These are phyloP conservation scores for Mucor velutinosus DNA, from an alignment of 371 early-diverging fungal genomes.

Conservation along the genomic window DNA sequence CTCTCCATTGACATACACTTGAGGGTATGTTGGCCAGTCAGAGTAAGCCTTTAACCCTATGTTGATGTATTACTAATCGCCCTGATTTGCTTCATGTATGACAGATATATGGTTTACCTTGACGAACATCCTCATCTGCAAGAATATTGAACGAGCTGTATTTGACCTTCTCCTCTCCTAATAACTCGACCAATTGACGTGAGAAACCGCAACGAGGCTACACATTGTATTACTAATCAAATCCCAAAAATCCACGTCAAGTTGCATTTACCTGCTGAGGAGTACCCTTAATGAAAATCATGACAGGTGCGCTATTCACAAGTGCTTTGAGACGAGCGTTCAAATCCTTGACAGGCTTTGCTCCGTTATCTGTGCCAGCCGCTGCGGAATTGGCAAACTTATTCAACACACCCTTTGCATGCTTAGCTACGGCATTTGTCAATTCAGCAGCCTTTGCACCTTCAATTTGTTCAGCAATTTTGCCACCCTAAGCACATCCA, in stretches of 20 bases:
- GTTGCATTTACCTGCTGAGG: conserved; percentile 57
- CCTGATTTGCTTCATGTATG: neutral
- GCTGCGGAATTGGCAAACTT: conserved; percentile 21
- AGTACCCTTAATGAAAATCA: conserved; percentile 95
- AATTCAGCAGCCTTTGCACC: conserved; percentile 90
- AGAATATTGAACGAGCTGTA: conserved; percentile 91
- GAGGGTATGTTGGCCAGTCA: conserved; percentile 94
- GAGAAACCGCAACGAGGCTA: conserved; percentile 81
- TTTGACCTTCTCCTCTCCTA: conserved; percentile 67
- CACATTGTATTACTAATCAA: conserved; percentile 12
- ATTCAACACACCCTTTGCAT: conserved; percentile 62
- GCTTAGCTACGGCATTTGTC: conserved; percentile 69
- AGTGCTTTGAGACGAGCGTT: conserved; percentile 71
- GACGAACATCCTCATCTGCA: conserved; percentile 84
- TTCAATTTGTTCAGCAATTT: conserved; percentile 75
- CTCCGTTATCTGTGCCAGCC: conserved; percentile 31
- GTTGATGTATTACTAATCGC: neutral
- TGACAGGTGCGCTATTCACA: conserved; percentile 72
- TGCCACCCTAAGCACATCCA: conserved; percentile 53
- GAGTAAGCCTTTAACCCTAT: conserved; percentile 78
- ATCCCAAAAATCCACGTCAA: neutral
- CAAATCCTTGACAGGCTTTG: conserved; percentile 56
- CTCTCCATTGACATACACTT: conserved; percentile 85
- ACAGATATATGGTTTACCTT: conserved; percentile 56
- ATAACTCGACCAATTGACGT: conserved; percentile 69